A percentile compares a stretch with the other conserved stretches of the same genome.
These are phyloP conservation scores for Kodamaea hsintzibuensis DNA, from an alignment of 805 yeast species.

Conservation along the genomic window DNA sequence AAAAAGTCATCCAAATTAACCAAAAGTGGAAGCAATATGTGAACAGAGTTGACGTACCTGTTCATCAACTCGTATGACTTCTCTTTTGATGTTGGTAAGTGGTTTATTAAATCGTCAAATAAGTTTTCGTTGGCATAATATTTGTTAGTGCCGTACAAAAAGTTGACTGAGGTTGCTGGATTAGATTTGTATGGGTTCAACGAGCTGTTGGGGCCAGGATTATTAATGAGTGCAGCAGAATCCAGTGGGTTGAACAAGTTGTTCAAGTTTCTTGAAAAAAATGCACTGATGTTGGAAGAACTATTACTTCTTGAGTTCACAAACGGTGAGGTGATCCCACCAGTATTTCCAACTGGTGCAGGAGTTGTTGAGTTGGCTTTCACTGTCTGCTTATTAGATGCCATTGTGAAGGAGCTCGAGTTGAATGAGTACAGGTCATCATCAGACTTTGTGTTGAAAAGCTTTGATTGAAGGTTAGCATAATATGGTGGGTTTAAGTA, in stretches of 20 bases:
- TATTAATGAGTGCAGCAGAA: neutral
- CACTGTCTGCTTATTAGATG: constrained; percentile 16
- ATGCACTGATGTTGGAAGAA: constrained; percentile 13
- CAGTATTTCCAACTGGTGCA: neutral
- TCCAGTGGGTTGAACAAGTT: constrained; percentile 13
- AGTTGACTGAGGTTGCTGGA: constrained; percentile 35
- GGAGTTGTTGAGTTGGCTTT: constrained; percentile 3
- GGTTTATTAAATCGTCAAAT: constrained; percentile 38
- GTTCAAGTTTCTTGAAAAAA: constrained; percentile 14
- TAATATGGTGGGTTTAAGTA: neutral
- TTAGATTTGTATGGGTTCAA: constrained; percentile 33
- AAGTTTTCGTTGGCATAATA: constrained; percentile 37
- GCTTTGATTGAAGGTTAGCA: neutral
- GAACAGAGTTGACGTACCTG: constrained; percentile 53
- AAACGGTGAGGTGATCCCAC: neutral
- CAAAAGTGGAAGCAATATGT: constrained; percentile 54
- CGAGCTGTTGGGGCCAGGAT: constrained; percentile 12
- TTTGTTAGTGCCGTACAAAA: constrained; percentile 40
- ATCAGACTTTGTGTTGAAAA: neutral
- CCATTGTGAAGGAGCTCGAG: constrained; percentile 34
- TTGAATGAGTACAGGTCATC: constrained; percentile 37
- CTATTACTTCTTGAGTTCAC: constrained; percentile 10
- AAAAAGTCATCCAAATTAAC: constrained; percentile 46
- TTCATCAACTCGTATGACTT: constrained; percentile 49
- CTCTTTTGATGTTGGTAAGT: constrained; percentile 44